Evolutionary conservation across 2,329 filamentous ascomycete genomes (phyloP).

Genomic region (Stachybotrys chlorohalonatus): DNA sequence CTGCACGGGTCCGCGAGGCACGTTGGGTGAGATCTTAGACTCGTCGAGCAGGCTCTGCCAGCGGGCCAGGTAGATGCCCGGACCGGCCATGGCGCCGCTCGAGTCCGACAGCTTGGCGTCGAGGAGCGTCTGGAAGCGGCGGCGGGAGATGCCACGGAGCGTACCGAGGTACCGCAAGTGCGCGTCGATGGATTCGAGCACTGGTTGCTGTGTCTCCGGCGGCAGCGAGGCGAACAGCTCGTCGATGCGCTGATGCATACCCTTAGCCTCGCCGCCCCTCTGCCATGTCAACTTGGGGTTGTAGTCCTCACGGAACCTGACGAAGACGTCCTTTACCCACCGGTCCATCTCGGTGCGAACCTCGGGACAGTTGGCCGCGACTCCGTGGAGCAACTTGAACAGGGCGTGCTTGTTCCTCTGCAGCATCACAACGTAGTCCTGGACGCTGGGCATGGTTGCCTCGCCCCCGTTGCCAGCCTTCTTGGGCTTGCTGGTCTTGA

Average conservation of each 20-base stretch:
- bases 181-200: conserved; percentile 46
- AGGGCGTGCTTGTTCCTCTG: conserved; percentile 52
- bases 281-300: neutral
- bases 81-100: neutral
- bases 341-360: conserved; percentile 48
- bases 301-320: conserved; percentile 39
- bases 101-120: conserved; percentile 14
- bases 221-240: conserved; percentile 38
- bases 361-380: conserved; percentile 58
- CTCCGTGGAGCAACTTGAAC: conserved; percentile 64
- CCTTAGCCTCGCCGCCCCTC: conserved; percentile 9
- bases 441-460: conserved; percentile 43
- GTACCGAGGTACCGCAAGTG: conserved; percentile 51
- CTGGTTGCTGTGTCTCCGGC: conserved; percentile 27
- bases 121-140: conserved; percentile 49
- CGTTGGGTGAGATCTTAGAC: neutral
- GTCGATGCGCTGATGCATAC: conserved; percentile 30
- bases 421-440: conserved; percentile 62
- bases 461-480: conserved; percentile 13
- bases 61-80: neutral
- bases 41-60: neutral
- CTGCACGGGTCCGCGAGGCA: conserved; percentile 37
- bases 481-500: conserved; percentile 46
- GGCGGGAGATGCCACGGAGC: conserved; percentile 43
- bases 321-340: conserved; percentile 50